These are phyloP conservation scores for Fomes fomentarius DNA, from an alignment of 1,284 basidiomycete genomes.

Conservation along the genomic window DNA sequence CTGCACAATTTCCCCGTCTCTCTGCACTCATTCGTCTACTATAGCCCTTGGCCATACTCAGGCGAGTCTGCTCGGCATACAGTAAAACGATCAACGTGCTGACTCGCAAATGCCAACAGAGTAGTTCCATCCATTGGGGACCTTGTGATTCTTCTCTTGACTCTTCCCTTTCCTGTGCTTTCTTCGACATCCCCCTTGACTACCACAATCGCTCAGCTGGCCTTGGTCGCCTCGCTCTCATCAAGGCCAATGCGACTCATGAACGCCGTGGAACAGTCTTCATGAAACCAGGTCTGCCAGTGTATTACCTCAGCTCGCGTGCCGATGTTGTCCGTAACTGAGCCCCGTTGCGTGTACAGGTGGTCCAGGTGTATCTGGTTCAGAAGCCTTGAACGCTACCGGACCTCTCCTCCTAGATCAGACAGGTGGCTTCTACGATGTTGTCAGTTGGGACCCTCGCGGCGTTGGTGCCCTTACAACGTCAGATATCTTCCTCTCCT, in stretches of 20 bases:
- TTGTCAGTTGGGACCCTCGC: slow-evolving; percentile 18
- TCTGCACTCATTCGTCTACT: too few species aligned
- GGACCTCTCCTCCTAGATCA: background rate
- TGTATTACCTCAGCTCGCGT: background rate
- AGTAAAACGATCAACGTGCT: too few species aligned
- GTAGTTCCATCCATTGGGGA: slow-evolving; percentile 7
- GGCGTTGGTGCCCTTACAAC: slow-evolving; percentile 14
- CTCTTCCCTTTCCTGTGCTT: slow-evolving; percentile 1
- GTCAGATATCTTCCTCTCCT: background rate
- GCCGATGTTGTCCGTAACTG: background rate
- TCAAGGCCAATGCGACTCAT: slow-evolving; percentile 8
- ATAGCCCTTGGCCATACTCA: too few species aligned
- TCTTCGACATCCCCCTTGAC: slow-evolving; percentile 13
- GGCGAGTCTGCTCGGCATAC: too few species aligned
- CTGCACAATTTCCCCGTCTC: too few species aligned
- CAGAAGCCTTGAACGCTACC: background rate
- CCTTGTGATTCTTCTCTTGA: slow-evolving; percentile 6
- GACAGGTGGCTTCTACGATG: slow-evolving; percentile 13
- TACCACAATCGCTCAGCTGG: slow-evolving; percentile 11
- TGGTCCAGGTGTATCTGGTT: slow-evolving; percentile 14
- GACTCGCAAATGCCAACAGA: too few species aligned
- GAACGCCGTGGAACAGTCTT: slow-evolving; percentile 12
- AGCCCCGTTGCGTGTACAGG: background rate
- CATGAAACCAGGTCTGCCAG: slow-evolving; percentile 15
- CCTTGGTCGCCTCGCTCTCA: slow-evolving; percentile 1